Conservation (phyloP, 2,329 filamentous ascomycete species). For the Penicillium sp. region DNA sequence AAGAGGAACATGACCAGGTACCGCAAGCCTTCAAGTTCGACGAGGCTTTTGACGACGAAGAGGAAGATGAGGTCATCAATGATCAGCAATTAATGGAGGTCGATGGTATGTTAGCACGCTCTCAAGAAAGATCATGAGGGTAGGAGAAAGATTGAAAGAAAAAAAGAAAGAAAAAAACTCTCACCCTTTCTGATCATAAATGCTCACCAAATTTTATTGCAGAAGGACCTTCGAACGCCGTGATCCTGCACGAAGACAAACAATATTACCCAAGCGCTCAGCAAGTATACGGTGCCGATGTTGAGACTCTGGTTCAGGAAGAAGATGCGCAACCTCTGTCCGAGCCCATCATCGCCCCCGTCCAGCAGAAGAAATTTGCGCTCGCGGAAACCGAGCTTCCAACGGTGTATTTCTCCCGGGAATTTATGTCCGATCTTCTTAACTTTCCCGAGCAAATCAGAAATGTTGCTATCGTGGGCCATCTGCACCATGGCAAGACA, state of each 20-base stretch:
- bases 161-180: not conserved
- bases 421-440: constrained; percentile 94
- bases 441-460: constrained; percentile 93
- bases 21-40: constrained; percentile 78
- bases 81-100: constrained; percentile 92
- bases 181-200: not conserved
- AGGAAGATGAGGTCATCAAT: constrained; percentile 56
- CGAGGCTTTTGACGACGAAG: constrained; percentile 65
- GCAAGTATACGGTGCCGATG: constrained; percentile 90
- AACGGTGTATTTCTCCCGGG: constrained; percentile 79
- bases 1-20: constrained; percentile 72
- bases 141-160: not conserved
- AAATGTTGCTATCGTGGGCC: constrained; percentile 88
- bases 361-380: constrained; percentile 94
- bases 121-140: not conserved
- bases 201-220: constrained; percentile 48
- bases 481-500: constrained; percentile 96
- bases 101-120: constrained; percentile 60
- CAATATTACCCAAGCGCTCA: constrained; percentile 99
- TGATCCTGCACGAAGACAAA: constrained; percentile 98
- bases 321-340: constrained; percentile 93
- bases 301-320: constrained; percentile 94
- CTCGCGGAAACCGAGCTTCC: constrained; percentile 90
- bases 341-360: constrained; percentile 88
- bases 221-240: constrained; percentile 88